A percentile compares a stretch with the other conserved stretches of the same genome.
Conservation (phyloP, 129 eudicot genomes). For the Calendula officinalis region DNA sequence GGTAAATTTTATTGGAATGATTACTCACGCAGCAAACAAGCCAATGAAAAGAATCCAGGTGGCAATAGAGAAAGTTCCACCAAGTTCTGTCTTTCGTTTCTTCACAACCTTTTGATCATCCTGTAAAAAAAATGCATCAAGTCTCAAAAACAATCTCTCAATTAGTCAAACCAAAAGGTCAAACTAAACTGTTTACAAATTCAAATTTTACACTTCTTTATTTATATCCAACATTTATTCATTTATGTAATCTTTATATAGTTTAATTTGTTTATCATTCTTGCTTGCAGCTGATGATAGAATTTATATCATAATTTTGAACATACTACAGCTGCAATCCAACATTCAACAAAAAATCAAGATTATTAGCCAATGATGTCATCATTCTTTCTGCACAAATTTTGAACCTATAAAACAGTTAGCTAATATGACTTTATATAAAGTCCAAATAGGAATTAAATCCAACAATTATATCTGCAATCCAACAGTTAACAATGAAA, state of each 20-base stretch:
- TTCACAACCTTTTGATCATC: constrained; percentile 88
- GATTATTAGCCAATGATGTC: neutral
- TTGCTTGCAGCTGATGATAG: neutral
- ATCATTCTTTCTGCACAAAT: neutral
- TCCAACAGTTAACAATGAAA: neutral
- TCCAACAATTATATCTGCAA: neutral
- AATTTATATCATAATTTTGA: neutral
- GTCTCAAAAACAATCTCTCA: neutral
- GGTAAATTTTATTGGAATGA: neutral
- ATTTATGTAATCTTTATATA: neutral
- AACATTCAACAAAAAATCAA: neutral
- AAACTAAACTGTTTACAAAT: neutral
- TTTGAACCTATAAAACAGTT: neutral
- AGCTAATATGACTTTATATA: constrained; percentile 1
- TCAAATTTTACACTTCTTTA: neutral
- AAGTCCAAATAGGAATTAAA: neutral
- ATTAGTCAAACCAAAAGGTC: neutral
- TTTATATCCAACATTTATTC: neutral
- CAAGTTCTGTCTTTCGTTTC: constrained; percentile 95
- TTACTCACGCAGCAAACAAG: constrained; percentile 84
- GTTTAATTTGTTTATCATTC: neutral
- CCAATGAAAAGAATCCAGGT: constrained; percentile 97
- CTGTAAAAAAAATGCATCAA: constrained; percentile 33
- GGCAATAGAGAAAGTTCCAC: constrained; percentile 93
- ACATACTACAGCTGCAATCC: neutral